Base-by-base conservation (phyloP, 495 filamentous ascomycete species). In the Chaetomium tenue region DNA sequence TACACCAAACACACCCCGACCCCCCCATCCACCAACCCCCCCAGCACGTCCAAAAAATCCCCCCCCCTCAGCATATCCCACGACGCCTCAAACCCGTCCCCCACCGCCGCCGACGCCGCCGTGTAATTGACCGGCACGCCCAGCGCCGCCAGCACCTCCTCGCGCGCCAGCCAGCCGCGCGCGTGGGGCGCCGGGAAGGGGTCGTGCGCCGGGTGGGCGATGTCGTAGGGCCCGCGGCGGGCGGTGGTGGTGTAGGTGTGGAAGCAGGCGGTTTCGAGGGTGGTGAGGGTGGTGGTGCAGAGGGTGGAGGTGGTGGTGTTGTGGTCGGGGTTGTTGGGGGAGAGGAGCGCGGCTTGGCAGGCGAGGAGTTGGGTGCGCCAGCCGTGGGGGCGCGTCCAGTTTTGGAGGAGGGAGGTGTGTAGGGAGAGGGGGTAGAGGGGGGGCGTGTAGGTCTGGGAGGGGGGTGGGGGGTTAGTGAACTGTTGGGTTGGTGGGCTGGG, bases 91-190 rank as follows among this genome's bases (percentile, higher is more conserved):
- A 53, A 53, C 25, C 13, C 50, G 4, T 5, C 25, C 25, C 18
- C 28, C 25, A 53, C 50, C 7, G 26, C 25, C 0, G 12, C 11
- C 5, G 50, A 53, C 25, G 7, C 6, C 2, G 50, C 12, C 25
- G 50, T 53, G 50, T 53, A 53, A 25, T 53, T 53, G 25, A 53
- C 50, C 25, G 50, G 50, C 15, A 53, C 50, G 11, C 50, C 50
- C 9, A 53, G 26, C 12, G 50, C 50, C 25, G 50, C 23, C 12
- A 28, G 50, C 25, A 53, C 20, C 2, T 12, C 6, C 13, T 11
- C 3, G 4, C 18, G 50, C 25, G 50, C 18, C 5, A 53, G 50
- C 11, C 28, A 53, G 50, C 50, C 50, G 26, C 13, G 25, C 1
- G 1, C 25, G 25, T 53, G 50, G 11, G 50, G 50, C 15, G 50